Percentiles rank a stretch among this genome's conserved stretches.
Evolutionary conservation across 108 stramenopile genomes (phyloP).

Genomic region (Cyclotella choctawhatcheeana): DNA sequence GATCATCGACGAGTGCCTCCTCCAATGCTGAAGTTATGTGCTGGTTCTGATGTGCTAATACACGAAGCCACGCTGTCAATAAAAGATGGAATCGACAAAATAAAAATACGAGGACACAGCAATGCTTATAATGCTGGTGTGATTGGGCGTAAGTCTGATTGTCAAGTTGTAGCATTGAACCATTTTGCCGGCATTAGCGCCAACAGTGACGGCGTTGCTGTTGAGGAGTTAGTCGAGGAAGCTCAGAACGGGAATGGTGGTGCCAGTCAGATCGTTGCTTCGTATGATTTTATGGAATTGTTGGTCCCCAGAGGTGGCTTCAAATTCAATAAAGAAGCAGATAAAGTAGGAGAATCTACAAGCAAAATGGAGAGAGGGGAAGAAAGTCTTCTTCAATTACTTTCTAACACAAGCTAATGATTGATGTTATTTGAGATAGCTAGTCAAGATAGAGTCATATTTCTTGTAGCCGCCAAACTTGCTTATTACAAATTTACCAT

Average conservation of each 20-base stretch:
- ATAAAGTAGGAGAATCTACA: no score
- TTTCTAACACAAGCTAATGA: background rate
- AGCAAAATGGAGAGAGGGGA: no score
- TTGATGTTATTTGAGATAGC: no score
- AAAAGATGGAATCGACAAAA: constrained; percentile 44
- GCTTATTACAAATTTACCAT: background rate
- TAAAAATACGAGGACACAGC: constrained; percentile 69
- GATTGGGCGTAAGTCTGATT: constrained; percentile 55
- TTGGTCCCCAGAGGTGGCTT: constrained; percentile 74
- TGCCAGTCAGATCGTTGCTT: constrained; percentile 50
- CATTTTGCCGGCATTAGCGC: constrained; percentile 62
- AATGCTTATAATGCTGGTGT: constrained; percentile 79
- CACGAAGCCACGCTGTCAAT: constrained; percentile 88
- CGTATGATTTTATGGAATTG: constrained; percentile 84
- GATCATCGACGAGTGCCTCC: constrained; percentile 71
- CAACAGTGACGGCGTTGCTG: constrained; percentile 6
- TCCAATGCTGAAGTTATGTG: constrained; percentile 63
- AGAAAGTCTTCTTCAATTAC: background rate
- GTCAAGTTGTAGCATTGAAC: constrained; percentile 70
- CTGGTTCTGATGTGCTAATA: constrained; percentile 80
- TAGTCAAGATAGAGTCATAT: no score
- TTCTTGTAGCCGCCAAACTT: no score
- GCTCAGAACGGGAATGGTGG: constrained; percentile 52
- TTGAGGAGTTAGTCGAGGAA: constrained; percentile 43
- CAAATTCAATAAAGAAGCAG: constrained; percentile 29